Evolutionary conservation across 257 asterid species (phyloP).

Genomic region (Solanum chaucha): DNA sequence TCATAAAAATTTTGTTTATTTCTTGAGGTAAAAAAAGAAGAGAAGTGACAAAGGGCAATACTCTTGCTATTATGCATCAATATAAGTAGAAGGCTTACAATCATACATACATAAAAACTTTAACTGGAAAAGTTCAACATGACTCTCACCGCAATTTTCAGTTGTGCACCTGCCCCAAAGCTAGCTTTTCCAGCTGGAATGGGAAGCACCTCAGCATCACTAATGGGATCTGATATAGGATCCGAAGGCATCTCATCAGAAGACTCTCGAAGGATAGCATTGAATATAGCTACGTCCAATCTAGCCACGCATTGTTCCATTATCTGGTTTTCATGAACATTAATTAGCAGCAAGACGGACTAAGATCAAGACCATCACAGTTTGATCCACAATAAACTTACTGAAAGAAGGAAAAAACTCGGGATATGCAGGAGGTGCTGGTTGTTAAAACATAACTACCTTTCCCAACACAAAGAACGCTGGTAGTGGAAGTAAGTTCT

Average conservation of each 20-base stretch:
- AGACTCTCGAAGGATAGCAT: conserved; percentile 82
- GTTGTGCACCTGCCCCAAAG: conserved; percentile 84
- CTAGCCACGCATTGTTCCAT: conserved; percentile 86
- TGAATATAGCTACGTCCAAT: conserved; percentile 93
- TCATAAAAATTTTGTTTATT: not conserved
- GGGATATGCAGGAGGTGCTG: not conserved
- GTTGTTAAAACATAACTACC: not conserved
- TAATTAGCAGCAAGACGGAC: not conserved
- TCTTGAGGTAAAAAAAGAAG: not conserved
- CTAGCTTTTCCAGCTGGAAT: conserved; percentile 80
- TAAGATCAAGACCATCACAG: not conserved
- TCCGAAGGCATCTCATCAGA: conserved; percentile 78
- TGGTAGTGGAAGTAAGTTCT: not conserved
- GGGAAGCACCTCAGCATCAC: conserved; percentile 73
- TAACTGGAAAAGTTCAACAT: not conserved
- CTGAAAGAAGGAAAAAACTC: not conserved
- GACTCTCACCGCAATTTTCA: conserved; percentile 72
- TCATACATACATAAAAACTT: not conserved
- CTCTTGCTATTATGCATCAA: not conserved
- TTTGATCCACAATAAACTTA: not conserved
- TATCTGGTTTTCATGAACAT: conserved; percentile 27
- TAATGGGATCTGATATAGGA: conserved; percentile 89
- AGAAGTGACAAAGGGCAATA: not conserved
- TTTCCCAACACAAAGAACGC: not conserved
- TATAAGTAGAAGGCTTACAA: not conserved